phyloP scores from a whole-genome alignment of 441 rosid species.

The Omphalea diandra region DNA sequence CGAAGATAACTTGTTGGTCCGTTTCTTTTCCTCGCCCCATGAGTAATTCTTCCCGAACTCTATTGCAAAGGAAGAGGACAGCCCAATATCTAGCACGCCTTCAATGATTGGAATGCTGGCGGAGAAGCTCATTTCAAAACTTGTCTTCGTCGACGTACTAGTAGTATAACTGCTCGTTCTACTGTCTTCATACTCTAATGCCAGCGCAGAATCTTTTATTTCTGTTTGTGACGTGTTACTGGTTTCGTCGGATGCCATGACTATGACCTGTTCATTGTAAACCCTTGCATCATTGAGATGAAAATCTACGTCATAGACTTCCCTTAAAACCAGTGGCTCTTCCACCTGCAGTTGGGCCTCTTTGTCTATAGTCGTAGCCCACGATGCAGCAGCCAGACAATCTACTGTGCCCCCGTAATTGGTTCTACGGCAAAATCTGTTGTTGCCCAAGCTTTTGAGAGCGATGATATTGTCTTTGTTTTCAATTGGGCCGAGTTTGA shows the following conservation, averaged over 20 bases:
- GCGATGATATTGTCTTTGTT: not conserved
- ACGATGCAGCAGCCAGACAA: conserved; percentile 10
- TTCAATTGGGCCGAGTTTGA: not conserved
- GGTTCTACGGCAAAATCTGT: not conserved
- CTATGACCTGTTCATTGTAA: not conserved
- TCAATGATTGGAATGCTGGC: not conserved
- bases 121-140: not conserved
- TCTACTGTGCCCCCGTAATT: not conserved
- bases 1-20: not conserved
- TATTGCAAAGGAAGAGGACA: not conserved
- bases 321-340: not conserved
- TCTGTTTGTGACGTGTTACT: not conserved
- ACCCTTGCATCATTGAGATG: not conserved
- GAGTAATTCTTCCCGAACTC: not conserved
- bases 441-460: not conserved
- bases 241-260: not conserved
- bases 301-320: not conserved
- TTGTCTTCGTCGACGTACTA: not conserved
- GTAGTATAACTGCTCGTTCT: not conserved
- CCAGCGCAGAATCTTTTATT: not conserved
- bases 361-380: not conserved
- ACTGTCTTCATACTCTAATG: not conserved
- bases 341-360: not conserved
- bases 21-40: not conserved
- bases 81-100: not conserved